Percentiles rank a stretch among this genome's conserved stretches.
Conservation (phyloP, 176 grass and related monocot species). For the Musa schizocarpa region DNA sequence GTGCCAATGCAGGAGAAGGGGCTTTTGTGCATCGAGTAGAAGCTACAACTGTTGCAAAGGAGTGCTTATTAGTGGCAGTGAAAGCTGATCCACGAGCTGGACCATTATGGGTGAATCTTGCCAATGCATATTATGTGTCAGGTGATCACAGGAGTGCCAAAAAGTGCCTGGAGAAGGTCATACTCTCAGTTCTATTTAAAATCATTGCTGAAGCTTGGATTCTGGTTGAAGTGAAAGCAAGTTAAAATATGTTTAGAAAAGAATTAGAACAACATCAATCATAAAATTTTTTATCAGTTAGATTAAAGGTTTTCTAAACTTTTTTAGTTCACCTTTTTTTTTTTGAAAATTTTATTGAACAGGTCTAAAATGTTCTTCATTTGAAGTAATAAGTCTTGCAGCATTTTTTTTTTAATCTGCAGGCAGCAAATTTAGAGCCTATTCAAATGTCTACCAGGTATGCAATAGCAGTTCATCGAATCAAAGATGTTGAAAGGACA, state of each 20-base stretch:
- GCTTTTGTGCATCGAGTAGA: slow-evolving; percentile 59
- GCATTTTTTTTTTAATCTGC: not conserved
- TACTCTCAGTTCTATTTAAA: slow-evolving; percentile 20
- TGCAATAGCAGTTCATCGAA: slow-evolving; percentile 86
- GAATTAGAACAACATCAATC: not conserved
- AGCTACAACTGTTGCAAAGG: slow-evolving; percentile 75
- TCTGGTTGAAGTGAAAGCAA: not conserved
- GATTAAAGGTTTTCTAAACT: too few relatives aligned
- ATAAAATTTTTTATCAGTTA: too few relatives aligned
- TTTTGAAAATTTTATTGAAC: too few relatives aligned
- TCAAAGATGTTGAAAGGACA: slow-evolving; percentile 77
- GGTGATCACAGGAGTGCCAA: slow-evolving; percentile 77
- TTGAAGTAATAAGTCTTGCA: not conserved
- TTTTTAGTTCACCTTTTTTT: not conserved
- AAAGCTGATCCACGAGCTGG: slow-evolving; percentile 76
- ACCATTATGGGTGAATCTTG: slow-evolving; percentile 85
- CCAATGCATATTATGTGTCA: slow-evolving; percentile 79
- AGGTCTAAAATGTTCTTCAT: too few relatives aligned
- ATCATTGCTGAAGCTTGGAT: not conserved
- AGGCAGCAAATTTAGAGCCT: slow-evolving; percentile 92
- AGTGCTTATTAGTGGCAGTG: slow-evolving; percentile 65
- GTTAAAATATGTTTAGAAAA: not conserved
- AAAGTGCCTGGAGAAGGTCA: slow-evolving; percentile 92
- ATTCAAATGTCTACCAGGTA: slow-evolving; percentile 90
- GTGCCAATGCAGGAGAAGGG: slow-evolving; percentile 37